These are phyloP conservation scores for Cucurbita argyrosperma DNA, from an alignment of 306 rosid species.

Conservation along the genomic window DNA sequence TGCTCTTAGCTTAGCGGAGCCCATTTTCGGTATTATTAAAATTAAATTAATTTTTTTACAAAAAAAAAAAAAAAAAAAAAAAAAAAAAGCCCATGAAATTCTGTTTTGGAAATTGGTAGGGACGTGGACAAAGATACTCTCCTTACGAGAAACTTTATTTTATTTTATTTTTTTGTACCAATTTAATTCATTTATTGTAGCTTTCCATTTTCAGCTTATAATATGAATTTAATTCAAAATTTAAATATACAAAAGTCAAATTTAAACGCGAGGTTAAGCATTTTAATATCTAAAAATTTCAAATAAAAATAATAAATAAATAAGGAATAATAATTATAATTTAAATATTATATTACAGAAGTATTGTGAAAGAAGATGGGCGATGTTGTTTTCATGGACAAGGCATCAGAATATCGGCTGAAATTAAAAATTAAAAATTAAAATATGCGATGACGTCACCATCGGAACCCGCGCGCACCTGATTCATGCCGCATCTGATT, in stretches of 20 bases:
- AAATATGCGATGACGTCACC: conserved; percentile 11
- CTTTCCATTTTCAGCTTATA: background rate
- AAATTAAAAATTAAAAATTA: background rate
- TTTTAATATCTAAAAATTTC: too few relatives aligned
- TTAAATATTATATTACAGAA: too few relatives aligned
- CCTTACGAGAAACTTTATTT: background rate
- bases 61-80: background rate
- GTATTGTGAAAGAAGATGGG: background rate
- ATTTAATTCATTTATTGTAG: background rate
- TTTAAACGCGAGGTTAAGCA: too few relatives aligned
- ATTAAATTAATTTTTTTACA: too few relatives aligned
- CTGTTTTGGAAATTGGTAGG: background rate
- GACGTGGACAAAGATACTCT: background rate
- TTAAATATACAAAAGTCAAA: background rate
- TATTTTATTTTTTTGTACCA: background rate
- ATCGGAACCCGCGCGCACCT: conserved; percentile 8
- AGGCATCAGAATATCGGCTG: background rate
- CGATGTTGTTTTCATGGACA: background rate
- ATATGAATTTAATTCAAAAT: background rate
- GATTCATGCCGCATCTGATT: conserved; percentile 25
- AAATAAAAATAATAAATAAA: too few relatives aligned
- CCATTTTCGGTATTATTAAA: background rate
- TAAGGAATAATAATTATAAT: too few relatives aligned
- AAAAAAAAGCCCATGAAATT: background rate
- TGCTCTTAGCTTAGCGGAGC: background rate